Conservation (phyloP, 1,139 yeast genomes). For the Zhuliangozyma blackwelliae region DNA sequence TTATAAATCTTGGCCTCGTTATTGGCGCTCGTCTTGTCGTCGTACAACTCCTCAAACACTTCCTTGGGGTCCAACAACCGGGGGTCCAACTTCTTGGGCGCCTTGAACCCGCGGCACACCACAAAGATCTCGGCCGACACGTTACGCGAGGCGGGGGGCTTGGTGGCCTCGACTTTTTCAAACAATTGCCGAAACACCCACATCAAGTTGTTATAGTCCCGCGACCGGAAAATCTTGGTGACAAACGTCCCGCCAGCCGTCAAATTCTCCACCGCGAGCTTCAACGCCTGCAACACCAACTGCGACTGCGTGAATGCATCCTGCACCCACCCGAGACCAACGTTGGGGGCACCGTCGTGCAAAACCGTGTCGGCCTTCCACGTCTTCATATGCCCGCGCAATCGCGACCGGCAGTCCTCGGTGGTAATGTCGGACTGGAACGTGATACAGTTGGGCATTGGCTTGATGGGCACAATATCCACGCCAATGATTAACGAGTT, state of each 20-base stretch:
- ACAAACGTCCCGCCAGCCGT: conserved; percentile 94
- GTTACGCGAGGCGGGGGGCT: conserved; percentile 97
- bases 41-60: conserved; percentile 88
- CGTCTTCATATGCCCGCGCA: conserved; percentile 94
- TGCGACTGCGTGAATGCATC: conserved; percentile 99
- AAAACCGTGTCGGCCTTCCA: conserved; percentile 98
- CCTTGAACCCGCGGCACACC: conserved; percentile 92
- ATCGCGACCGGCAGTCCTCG: conserved; percentile 90
- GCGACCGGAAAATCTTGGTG: conserved; percentile 93
- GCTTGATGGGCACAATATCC: conserved; percentile 94
- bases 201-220: conserved; percentile 92
- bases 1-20: conserved; percentile 90
- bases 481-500: conserved; percentile 95
- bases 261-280: conserved; percentile 91
- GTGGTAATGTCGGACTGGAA: conserved; percentile 97
- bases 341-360: conserved; percentile 99
- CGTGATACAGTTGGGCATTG: conserved; percentile 88
- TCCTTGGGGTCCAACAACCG: conserved; percentile 85
- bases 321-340: conserved; percentile 98
- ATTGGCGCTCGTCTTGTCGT: conserved; percentile 55
- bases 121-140: conserved; percentile 99
- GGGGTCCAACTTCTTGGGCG: conserved; percentile 93
- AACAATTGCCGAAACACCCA: conserved; percentile 97
- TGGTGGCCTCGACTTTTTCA: conserved; percentile 95
- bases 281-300: conserved; percentile 86